These are phyloP conservation scores for Drosera spatulata DNA, from an alignment of 179 eudicot species.

Conservation along the genomic window DNA sequence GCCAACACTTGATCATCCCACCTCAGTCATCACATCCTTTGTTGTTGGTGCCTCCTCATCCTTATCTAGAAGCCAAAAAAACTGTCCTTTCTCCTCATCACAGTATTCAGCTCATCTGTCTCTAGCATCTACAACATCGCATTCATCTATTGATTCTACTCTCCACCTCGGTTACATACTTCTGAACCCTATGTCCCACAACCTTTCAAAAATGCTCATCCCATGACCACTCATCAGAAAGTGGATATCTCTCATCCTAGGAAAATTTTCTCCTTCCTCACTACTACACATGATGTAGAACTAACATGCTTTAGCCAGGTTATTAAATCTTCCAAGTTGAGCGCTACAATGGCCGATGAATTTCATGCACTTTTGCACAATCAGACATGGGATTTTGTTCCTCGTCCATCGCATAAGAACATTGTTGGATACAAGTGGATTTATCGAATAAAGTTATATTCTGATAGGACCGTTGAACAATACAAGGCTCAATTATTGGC, in stretches of 20 bases:
- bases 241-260: background rate
- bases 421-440: background rate
- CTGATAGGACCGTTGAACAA: background rate
- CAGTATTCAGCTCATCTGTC: too few relatives aligned
- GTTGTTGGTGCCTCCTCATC: too few relatives aligned
- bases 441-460: background rate
- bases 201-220: too few relatives aligned
- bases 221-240: background rate
- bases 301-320: background rate
- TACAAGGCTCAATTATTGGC: background rate
- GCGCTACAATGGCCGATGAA: background rate
- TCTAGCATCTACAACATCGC: too few relatives aligned
- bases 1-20: too few relatives aligned
- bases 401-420: background rate
- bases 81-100: too few relatives aligned
- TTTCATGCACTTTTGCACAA: background rate
- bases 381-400: background rate
- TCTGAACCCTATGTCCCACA: too few relatives aligned
- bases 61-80: too few relatives aligned
- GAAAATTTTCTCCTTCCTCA: background rate
- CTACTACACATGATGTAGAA: background rate
- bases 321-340: background rate
- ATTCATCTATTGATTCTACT: too few relatives aligned
- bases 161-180: too few relatives aligned
- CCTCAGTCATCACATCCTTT: too few relatives aligned